Percentiles rank a stretch among this genome's conserved stretches.
These are phyloP conservation scores for Epicoccum nigrum DNA, from an alignment of 2,329 filamentous ascomycete species.

Conservation along the genomic window DNA sequence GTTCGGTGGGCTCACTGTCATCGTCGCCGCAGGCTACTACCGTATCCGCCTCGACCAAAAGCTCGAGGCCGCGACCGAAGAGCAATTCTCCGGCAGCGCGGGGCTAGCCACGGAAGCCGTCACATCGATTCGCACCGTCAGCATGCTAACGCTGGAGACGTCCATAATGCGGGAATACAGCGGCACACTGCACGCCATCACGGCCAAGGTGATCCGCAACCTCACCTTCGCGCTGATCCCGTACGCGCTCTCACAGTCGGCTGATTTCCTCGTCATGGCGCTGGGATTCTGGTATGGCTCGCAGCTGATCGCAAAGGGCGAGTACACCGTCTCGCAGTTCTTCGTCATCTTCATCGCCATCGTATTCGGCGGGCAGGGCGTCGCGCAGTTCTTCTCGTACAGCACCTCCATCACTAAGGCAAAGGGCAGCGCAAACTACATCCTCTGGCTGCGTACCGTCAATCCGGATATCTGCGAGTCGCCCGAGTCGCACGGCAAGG, in stretches of 20 bases:
- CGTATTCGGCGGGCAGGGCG: constrained; percentile 13
- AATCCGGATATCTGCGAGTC: constrained; percentile 4
- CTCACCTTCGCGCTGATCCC: constrained; percentile 7
- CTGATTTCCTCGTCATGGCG: constrained; percentile 9
- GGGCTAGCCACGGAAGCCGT: constrained; percentile 10
- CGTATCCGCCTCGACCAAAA: constrained; percentile 17
- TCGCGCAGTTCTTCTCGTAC: constrained; percentile 13
- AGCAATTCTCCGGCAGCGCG: constrained; percentile 9
- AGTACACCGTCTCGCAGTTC: constrained; percentile 3
- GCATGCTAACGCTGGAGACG: constrained; percentile 10
- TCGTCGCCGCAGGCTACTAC: constrained; percentile 81
- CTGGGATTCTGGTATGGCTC: constrained; percentile 15
- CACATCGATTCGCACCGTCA: constrained; percentile 15
- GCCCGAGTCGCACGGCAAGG: neutral
- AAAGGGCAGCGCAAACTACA: constrained; percentile 4
- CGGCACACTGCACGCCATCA: constrained; percentile 1
- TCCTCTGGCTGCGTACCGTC: constrained; percentile 3
- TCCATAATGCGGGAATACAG: constrained; percentile 3
- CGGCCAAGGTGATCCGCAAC: neutral
- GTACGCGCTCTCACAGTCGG: constrained; percentile 10
- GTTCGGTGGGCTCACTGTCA: constrained; percentile 73
- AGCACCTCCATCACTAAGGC: constrained; percentile 11
- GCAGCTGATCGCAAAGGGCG: constrained; percentile 5
- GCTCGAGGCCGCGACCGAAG: constrained; percentile 9
- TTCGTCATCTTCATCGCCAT: constrained; percentile 16